Base-by-base conservation (phyloP, 1,139 yeast species). In the Pichia sp. region DNA sequence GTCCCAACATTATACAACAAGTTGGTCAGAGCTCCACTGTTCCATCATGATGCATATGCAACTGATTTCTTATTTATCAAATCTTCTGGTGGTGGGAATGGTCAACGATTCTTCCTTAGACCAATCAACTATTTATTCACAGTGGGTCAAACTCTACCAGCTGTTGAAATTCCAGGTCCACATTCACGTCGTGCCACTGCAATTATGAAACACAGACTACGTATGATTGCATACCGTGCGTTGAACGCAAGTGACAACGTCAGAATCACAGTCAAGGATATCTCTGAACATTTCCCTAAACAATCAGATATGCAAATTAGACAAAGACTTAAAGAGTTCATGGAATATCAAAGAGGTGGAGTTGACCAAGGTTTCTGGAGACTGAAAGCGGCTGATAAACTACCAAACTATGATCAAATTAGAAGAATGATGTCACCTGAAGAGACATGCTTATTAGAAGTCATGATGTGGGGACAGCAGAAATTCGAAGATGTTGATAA, bases 251-350 rank as follows among this genome's bases (percentile, higher is more conserved):
- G 78, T 43, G 85, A 86, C 2, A 79, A 81, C 39, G 83, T 87
- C 37, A 74, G 98, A 45, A 75, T 94, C 38, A 75, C 88, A 8
- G 96, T 94, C 3, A 85, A 85, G 55, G 98, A 94, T 58, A 88
- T 94, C 21, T 84, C 96, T 0, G 79, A 79, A 45, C 98, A 93
- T 69, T 94, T 94, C 62, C 99, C 99, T 0, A 98, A 91, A 58
- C 98, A 91, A 65, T 91, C 87, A 62, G 98, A 93, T 62, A 91
- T 93, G 90, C 99, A 94, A 66, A 93, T 90, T 61, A 77, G 99
- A 58, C 98, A 93, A 67, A 75, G 97, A 53, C 75, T 94, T 52
- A 94, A 94, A 65, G 99, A 94, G 67, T 94, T 94, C 58, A 94
- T 94, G 99, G 98, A 91, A 61, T 94, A 88, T 60, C 98, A 91